These are phyloP conservation scores for Calonectria naviculata DNA, from an alignment of 2,329 filamentous ascomycete species.

Conservation along the genomic window DNA sequence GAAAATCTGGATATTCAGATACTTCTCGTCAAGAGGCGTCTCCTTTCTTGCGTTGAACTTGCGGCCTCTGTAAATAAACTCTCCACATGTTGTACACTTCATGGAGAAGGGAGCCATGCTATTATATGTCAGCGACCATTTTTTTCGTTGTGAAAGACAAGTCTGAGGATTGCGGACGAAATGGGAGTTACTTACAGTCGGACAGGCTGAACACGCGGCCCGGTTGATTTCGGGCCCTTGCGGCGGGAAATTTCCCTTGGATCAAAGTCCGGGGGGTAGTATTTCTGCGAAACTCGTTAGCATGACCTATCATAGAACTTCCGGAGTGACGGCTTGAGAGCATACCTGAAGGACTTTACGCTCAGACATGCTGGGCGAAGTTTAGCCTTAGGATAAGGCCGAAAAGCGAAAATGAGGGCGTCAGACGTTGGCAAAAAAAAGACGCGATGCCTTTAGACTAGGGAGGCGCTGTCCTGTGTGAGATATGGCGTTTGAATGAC, in stretches of 20 bases:
- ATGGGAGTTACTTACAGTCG: constrained; percentile 62
- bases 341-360: constrained; percentile 75
- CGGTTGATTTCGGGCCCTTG: constrained; percentile 75
- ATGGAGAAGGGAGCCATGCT: constrained; percentile 67
- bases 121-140: neutral
- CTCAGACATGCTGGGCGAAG: constrained; percentile 76
- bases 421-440: neutral
- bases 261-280: constrained; percentile 87
- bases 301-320: neutral
- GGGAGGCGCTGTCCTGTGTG: too few relatives aligned
- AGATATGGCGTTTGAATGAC: neutral
- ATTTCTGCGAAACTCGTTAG: constrained; percentile 53
- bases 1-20: constrained; percentile 88
- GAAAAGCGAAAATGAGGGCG: neutral
- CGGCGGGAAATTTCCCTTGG: constrained; percentile 81
- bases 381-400: neutral
- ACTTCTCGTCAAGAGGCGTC: constrained; percentile 87
- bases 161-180: neutral
- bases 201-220: constrained; percentile 86
- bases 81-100: constrained; percentile 63
- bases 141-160: neutral
- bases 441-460: neutral
- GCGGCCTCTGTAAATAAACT: constrained; percentile 91
- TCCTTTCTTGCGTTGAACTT: constrained; percentile 98
- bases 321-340: neutral